These are phyloP conservation scores for Hericium rajendrae DNA, from an alignment of 768 basidiomycete species.

Conservation along the genomic window DNA sequence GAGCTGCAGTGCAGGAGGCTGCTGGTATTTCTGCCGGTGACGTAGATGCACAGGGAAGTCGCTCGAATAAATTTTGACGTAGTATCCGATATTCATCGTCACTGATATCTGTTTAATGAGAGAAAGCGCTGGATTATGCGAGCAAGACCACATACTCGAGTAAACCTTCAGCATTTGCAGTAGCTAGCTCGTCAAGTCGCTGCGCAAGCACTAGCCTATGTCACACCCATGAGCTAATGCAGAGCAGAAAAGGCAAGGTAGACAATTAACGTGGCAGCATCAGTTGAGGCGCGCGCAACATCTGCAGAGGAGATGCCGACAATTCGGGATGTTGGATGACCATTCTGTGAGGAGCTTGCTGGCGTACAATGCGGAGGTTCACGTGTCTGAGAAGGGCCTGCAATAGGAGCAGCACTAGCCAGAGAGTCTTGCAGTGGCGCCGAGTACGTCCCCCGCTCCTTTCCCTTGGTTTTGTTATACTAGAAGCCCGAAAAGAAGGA, in stretches of 20 bases:
- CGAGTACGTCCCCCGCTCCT: constrained; percentile 18
- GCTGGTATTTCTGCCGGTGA: constrained; percentile 57
- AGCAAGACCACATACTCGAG: constrained; percentile 43
- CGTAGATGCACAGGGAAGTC: constrained; percentile 48
- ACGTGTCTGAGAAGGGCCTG: constrained; percentile 13
- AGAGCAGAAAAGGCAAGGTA: constrained; percentile 10
- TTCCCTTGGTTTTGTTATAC: constrained; percentile 25
- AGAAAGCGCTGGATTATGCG: neutral
- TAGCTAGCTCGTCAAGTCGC: constrained; percentile 70
- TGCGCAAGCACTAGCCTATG: constrained; percentile 67
- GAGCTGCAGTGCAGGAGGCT: constrained; percentile 13
- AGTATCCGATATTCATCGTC: constrained; percentile 82
- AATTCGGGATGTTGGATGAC: neutral
- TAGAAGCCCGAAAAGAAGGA: constrained; percentile 10
- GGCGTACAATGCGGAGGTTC: neutral
- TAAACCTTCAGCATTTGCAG: constrained; percentile 72
- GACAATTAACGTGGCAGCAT: constrained; percentile 11
- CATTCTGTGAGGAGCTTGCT: neutral
- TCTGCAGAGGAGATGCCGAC: neutral
- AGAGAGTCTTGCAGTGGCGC: constrained; percentile 8
- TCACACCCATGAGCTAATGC: constrained; percentile 13
- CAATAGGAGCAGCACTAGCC: constrained; percentile 11
- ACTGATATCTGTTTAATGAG: constrained; percentile 27
- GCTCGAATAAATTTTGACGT: constrained; percentile 77
- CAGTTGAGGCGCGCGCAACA: constrained; percentile 9